Percentiles rank a stretch among this genome's conserved stretches.
Conservation (phyloP, 305 asterid genomes). For the Petunia hybrid region DNA sequence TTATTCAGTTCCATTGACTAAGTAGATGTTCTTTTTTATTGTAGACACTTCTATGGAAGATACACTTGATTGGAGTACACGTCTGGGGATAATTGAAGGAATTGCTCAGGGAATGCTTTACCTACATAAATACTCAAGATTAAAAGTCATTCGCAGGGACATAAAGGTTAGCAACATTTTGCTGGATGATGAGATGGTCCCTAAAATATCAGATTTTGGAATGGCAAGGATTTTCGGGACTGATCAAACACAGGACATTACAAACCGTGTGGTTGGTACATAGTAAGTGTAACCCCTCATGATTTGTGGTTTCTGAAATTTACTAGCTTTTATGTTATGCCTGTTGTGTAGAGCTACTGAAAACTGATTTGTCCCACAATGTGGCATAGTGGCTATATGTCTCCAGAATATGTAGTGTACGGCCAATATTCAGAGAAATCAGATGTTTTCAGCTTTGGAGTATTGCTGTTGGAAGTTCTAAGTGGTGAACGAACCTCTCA, state of each 20-base stretch:
- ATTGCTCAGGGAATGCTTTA: slow-evolving; percentile 44
- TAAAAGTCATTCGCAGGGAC: slow-evolving; percentile 41
- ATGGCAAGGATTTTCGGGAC: slow-evolving; percentile 41
- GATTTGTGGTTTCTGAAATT: neutral
- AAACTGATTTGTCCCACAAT: neutral
- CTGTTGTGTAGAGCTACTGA: neutral
- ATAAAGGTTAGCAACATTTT: slow-evolving; percentile 42
- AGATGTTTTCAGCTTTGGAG: slow-evolving; percentile 33
- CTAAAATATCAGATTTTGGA: slow-evolving; percentile 44
- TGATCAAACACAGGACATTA: slow-evolving; percentile 37
- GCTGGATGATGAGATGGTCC: slow-evolving; percentile 41
- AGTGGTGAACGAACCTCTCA: slow-evolving; percentile 4
- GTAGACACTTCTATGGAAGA: slow-evolving; percentile 20
- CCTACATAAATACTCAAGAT: slow-evolving; percentile 39
- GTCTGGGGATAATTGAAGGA: slow-evolving; percentile 37
- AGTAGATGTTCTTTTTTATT: neutral
- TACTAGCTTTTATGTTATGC: neutral
- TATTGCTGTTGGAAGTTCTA: slow-evolving; percentile 27
- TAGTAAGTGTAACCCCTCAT: slow-evolving; percentile 33
- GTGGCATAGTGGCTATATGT: slow-evolving; percentile 27
- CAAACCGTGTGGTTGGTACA: slow-evolving; percentile 40
- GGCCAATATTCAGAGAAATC: slow-evolving; percentile 30
- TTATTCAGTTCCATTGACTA: neutral
- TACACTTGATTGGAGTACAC: slow-evolving; percentile 31
- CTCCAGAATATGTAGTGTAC: slow-evolving; percentile 28